These are phyloP conservation scores for Neoscytalidium dimidiatum DNA, from an alignment of 2,329 filamentous ascomycete genomes.

Conservation along the genomic window DNA sequence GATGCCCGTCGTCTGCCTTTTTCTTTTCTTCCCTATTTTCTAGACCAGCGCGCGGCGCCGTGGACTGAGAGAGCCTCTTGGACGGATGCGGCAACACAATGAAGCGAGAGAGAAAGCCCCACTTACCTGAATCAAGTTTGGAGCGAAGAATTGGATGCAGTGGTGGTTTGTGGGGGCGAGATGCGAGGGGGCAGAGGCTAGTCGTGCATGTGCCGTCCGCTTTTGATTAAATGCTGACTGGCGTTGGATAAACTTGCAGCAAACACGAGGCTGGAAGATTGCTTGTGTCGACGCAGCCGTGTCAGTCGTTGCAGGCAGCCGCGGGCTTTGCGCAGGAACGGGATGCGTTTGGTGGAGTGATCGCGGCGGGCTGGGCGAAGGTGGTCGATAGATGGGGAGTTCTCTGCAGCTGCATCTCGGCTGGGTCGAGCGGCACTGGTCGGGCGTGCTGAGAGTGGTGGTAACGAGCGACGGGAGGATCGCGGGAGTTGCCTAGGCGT, in stretches of 20 bases:
- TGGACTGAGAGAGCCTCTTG: too few relatives aligned
- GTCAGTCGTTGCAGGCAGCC: neutral
- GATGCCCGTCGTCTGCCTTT: too few relatives aligned
- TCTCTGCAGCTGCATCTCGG: neutral
- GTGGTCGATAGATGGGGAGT: neutral
- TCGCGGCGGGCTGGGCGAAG: neutral
- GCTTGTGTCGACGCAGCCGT: neutral
- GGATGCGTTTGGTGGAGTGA: neutral
- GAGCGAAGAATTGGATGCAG: too few relatives aligned
- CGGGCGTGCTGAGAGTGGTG: too few relatives aligned
- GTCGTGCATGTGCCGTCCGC: neutral
- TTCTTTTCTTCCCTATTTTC: too few relatives aligned
- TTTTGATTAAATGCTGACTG: slow-evolving; percentile 17
- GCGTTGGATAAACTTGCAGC: slow-evolving; percentile 11
- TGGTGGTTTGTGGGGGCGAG: neutral
- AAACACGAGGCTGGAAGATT: slow-evolving; percentile 2
- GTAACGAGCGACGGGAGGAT: neutral
- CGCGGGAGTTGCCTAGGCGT: neutral
- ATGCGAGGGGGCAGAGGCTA: neutral
- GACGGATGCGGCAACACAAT: too few relatives aligned
- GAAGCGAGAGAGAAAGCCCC: neutral
- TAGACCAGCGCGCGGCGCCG: too few relatives aligned
- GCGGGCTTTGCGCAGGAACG: too few relatives aligned
- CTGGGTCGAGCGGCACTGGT: too few relatives aligned
- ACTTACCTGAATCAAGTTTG: too few relatives aligned